Percentiles rank a stretch among this genome's conserved stretches.
Conservation (phyloP, 441 rosid genomes). For the Populus hybrid region DNA sequence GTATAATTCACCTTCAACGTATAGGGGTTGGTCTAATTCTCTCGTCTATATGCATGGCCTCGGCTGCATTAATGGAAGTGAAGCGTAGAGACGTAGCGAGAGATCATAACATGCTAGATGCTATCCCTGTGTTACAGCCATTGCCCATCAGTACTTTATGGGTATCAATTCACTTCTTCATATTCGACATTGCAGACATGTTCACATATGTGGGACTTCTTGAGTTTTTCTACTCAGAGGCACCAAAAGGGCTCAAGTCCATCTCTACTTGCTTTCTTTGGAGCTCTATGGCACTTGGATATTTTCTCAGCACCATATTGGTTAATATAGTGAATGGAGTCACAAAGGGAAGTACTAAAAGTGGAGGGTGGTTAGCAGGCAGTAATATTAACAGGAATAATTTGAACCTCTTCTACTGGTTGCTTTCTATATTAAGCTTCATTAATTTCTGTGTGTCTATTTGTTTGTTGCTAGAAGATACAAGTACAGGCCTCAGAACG, state of each 20-base stretch:
- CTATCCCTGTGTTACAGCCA: constrained; percentile 36
- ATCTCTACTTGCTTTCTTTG: constrained; percentile 57
- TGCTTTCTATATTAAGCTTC: constrained; percentile 45
- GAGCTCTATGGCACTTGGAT: constrained; percentile 62
- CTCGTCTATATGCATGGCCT: constrained; percentile 46
- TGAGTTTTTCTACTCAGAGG: constrained; percentile 60
- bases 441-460: constrained; percentile 46
- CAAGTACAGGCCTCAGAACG: constrained; percentile 35
- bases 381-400: constrained; percentile 59
- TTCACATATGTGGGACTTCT: constrained; percentile 54
- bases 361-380: constrained; percentile 62
- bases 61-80: constrained; percentile 47
- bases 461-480: constrained; percentile 42
- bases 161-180: constrained; percentile 55
- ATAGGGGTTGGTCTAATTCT: constrained; percentile 55
- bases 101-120: constrained; percentile 50
- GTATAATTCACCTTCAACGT: constrained; percentile 56
- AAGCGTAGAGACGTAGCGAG: constrained; percentile 48
- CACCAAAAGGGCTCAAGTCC: constrained; percentile 49
- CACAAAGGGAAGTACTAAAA: constrained; percentile 32
- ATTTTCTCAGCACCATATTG: constrained; percentile 42
- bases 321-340: constrained; percentile 47
- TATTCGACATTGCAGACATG: constrained; percentile 60
- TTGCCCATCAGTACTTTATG: constrained; percentile 51
- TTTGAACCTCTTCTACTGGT: constrained; percentile 47